Conservation (phyloP, 768 basidiomycete genomes). For the Mycena chlorophos region DNA sequence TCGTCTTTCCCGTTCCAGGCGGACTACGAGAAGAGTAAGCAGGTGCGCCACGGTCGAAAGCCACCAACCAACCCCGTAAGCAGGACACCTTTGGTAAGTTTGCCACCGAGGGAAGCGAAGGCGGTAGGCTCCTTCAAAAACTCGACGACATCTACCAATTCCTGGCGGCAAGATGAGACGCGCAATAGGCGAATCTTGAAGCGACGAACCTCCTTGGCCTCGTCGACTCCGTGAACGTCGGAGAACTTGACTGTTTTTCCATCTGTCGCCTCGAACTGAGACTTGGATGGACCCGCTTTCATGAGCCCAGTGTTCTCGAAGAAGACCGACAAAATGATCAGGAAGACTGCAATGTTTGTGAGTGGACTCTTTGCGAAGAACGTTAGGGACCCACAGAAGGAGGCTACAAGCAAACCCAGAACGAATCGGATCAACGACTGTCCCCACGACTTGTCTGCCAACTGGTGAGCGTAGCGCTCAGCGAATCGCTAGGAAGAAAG, state of each 20-base stretch:
- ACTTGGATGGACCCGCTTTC: slow-evolving; percentile 79
- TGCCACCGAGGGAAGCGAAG: slow-evolving; percentile 90
- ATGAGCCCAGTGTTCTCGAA: slow-evolving; percentile 93
- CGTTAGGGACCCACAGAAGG: slow-evolving; percentile 57
- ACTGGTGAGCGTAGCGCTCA: neutral
- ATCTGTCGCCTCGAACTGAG: slow-evolving; percentile 80
- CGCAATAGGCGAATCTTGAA: slow-evolving; percentile 1
- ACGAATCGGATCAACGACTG: slow-evolving; percentile 56
- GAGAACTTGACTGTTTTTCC: slow-evolving; percentile 86
- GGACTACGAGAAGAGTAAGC: slow-evolving; percentile 39
- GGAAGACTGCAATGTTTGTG: slow-evolving; percentile 51
- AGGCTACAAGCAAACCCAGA: slow-evolving; percentile 51
- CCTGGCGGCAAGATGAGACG: slow-evolving; percentile 53
- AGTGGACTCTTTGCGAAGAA: neutral
- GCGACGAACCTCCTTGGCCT: slow-evolving; percentile 79
- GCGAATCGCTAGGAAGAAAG: slow-evolving; percentile 12
- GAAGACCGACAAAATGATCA: slow-evolving; percentile 84
- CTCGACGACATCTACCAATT: slow-evolving; percentile 91
- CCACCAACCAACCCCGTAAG: slow-evolving; percentile 61
- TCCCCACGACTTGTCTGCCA: slow-evolving; percentile 21
- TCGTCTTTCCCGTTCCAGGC: slow-evolving; percentile 96
- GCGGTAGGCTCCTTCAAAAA: slow-evolving; percentile 92
- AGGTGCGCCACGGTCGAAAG: neutral
- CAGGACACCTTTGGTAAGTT: slow-evolving; percentile 90
- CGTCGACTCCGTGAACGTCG: slow-evolving; percentile 97